Evolutionary conservation across 192 early-diverging fungal species (phyloP), one percentile per base, ranked within the genome.

Genomic region (Coemansia sp.): DNA sequence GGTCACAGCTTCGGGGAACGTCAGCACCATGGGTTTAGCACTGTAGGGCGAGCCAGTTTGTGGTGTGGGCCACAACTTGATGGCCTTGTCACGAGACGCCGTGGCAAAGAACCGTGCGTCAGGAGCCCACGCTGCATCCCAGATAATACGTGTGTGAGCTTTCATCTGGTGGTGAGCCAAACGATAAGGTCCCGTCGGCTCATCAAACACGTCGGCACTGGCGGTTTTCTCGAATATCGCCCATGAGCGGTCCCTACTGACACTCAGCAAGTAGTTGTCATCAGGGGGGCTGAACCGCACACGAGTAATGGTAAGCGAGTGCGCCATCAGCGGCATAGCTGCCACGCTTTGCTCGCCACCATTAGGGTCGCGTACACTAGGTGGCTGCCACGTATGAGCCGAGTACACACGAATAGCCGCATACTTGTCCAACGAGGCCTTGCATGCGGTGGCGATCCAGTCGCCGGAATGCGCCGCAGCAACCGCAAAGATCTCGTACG

Each of bases 61-160:
- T 21, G 74, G 50, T 23, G 71, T 62, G 8, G 55, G 20, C 95
- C 94, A 96, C 56, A 96, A 66, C 73, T 91, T 91, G 51, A 94
- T 85, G 1, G 91, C 88, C 74, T 95, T 95, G 71, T 99, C 96
- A 48, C 96, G 85, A n/a, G 93, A 94, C 10, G 82, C 94, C 3
- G 96, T 99, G 24, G 85, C 94, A 86, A 99, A 97, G 28, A 90
- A 85, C 5, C 37, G 42, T 40, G 87, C 92, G 63, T 94, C 93
- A 23, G 82, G 85, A 38, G 85, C 84, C 94, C 94, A 99, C 3
- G 88, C 80, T 34, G 86, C 88, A 68, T 91, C 89, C 96, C 96
- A 99, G 18, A 99, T 87, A 55, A 99, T 96, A 59, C 96, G 88
- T 0, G 93, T 86, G 74, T 99, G 96, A 16, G 94, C 90, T 74